Percentiles rank a stretch among this genome's conserved stretches.
Evolutionary conservation across 345 rosid species (phyloP).

Genomic region (Hibiscus syriacus): DNA sequence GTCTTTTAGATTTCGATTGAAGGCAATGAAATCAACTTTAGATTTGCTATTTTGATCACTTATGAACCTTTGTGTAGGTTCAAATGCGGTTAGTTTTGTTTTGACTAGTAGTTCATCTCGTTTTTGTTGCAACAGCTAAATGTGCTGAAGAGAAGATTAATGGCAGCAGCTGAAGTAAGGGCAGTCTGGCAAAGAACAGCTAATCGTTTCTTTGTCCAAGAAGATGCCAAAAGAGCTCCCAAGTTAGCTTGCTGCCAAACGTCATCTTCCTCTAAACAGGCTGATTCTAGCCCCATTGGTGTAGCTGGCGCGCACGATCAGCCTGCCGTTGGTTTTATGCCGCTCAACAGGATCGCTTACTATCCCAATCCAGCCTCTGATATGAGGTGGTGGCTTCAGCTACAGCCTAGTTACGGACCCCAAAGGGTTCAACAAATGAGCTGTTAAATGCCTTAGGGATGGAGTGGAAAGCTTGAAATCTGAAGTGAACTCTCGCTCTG

Average conservation of each 20-base stretch:
- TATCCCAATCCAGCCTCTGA: slow-evolving; percentile 42
- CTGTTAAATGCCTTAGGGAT: slow-evolving; percentile 31
- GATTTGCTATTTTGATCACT: not conserved
- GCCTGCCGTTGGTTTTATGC: slow-evolving; percentile 43
- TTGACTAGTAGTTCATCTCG: too few relatives aligned
- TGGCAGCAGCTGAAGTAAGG: slow-evolving; percentile 94
- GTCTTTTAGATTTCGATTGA: not conserved
- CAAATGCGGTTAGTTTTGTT: not conserved
- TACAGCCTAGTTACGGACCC: slow-evolving; percentile 50
- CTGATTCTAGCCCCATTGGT: slow-evolving; percentile 41
- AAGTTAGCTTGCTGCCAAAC: slow-evolving; percentile 82
- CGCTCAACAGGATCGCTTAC: slow-evolving; percentile 39
- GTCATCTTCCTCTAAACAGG: slow-evolving; percentile 47
- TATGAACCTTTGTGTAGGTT: slow-evolving; percentile 5
- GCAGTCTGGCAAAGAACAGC: slow-evolving; percentile 86
- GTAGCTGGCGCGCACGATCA: slow-evolving; percentile 34
- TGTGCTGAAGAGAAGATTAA: slow-evolving; percentile 32
- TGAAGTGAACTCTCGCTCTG: slow-evolving; percentile 20
- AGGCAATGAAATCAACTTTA: not conserved
- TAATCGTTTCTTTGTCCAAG: slow-evolving; percentile 92
- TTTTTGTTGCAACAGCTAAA: slow-evolving; percentile 21
- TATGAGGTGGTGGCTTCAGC: slow-evolving; percentile 64
- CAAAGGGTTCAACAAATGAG: slow-evolving; percentile 46
- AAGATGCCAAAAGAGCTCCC: slow-evolving; percentile 97
- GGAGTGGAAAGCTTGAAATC: slow-evolving; percentile 37